Evolutionary conservation across 768 basidiomycete genomes (phyloP), one percentile per base, ranked within the genome.

Genomic region (Calvatia gigantea): DNA sequence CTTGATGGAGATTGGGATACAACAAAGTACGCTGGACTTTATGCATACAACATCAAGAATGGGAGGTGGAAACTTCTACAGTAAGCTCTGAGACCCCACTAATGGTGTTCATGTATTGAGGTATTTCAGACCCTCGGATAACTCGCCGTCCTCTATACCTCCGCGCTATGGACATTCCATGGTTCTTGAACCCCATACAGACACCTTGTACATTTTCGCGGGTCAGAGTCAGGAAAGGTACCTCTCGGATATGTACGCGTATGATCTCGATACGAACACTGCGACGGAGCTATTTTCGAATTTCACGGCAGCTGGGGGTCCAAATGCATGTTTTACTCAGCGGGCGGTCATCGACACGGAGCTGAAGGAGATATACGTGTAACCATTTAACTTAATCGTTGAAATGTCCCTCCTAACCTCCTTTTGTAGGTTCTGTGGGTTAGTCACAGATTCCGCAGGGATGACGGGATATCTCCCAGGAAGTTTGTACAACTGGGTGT

Each of bases 91-190:
- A 45, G 21, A 53, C 41, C 46, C 1, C 0, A 31, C 19, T 42
- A 9, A 45, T 15, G 56, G 28, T 47, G 50, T 31, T 11, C 39
- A 60, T 35, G 49, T 60, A 41, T 53, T 19, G 25, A 38, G 37
- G 51, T 43, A 54, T 56, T 68, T 41, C 49, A 56, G 23, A 59
- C 67, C 62, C 0, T 49, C 70, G 3, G 60, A 63, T 48, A 49
- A 68, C 3, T 67, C 72, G 0, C 75, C 77, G 47, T 68, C 71
- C 1, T 58, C 71, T 19, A 82, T 89, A 19, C 76, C 85, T 1
- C 73, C 82, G 8, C 85, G 88, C 17, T 87, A 76, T 56, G 88
- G 89, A 0, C 90, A 92, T 69, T 89, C 89, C 3, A 92, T 93
- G 90, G 79, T 91, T 3, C 74, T 91, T 17, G 89, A 91, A 51